Evolutionary conservation across 2,329 filamentous ascomycete species (phyloP).

Genomic region (Fusarium sororula): DNA sequence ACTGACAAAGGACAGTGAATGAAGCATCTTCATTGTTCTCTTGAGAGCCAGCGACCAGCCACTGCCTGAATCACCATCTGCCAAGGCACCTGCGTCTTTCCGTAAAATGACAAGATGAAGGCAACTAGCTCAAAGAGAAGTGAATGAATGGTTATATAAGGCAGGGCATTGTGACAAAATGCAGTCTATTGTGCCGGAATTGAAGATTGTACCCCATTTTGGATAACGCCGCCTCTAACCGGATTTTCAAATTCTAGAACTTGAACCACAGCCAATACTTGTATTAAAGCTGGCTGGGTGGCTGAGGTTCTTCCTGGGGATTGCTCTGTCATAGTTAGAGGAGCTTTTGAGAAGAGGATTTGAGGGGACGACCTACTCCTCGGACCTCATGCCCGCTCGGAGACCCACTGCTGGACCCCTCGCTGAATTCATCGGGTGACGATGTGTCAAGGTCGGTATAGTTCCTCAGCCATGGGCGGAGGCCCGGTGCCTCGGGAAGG

Average conservation of each 20-base stretch:
- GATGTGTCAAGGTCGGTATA: background rate
- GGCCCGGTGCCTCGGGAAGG: background rate
- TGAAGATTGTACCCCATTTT: background rate
- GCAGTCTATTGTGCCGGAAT: background rate
- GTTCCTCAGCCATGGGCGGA: background rate
- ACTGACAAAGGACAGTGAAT: background rate
- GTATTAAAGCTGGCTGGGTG: background rate
- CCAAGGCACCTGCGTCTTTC: background rate
- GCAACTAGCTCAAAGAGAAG: background rate
- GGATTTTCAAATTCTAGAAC: background rate
- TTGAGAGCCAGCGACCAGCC: background rate
- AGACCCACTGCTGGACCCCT: background rate
- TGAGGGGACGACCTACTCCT: background rate
- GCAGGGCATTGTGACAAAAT: background rate
- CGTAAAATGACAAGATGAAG: accelerated
- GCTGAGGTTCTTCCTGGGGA: background rate
- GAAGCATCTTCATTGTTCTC: background rate
- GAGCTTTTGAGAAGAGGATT: too few relatives aligned
- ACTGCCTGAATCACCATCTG: background rate
- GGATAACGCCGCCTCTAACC: background rate
- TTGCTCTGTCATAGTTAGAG: background rate
- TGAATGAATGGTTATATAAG: background rate
- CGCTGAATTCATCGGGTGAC: too few relatives aligned
- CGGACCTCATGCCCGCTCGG: too few relatives aligned
- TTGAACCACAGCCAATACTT: too few relatives aligned